Conservation (phyloP, 2,329 filamentous ascomycete species). For the Harringtonia aguacate region DNA sequence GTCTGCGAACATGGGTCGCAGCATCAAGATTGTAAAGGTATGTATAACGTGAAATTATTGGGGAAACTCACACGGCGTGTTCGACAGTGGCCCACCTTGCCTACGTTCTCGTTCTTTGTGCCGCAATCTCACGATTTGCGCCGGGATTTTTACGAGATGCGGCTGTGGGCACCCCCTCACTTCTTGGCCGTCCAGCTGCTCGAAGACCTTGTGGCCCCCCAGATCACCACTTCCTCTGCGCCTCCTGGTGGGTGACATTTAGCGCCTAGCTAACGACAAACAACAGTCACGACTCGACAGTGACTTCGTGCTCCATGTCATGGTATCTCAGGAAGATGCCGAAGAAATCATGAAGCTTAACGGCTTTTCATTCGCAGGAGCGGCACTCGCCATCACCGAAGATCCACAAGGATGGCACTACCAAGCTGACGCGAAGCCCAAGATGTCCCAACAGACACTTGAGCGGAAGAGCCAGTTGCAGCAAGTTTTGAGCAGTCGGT, state of each 20-base stretch:
- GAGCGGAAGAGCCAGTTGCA: conserved; percentile 61
- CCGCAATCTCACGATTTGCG: neutral
- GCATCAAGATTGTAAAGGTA: conserved; percentile 67
- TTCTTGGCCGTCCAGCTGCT: conserved; percentile 3
- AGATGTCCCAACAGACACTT: conserved; percentile 39
- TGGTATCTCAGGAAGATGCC: conserved; percentile 52
- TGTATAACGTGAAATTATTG: conserved; percentile 29
- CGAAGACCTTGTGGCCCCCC: conserved; percentile 1
- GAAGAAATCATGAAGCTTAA: conserved; percentile 58
- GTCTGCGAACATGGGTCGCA: conserved; percentile 43
- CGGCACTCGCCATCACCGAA: conserved; percentile 44
- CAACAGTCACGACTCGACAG: conserved; percentile 57
- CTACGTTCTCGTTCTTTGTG: neutral
- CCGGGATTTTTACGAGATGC: conserved; percentile 1
- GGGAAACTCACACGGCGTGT: conserved; percentile 1
- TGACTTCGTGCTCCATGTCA: conserved; percentile 54
- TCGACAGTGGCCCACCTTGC: conserved; percentile 3
- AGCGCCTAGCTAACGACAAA: conserved; percentile 53
- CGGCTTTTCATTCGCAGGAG: conserved; percentile 57
- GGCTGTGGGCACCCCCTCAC: neutral
- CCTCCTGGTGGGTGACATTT: conserved; percentile 12
- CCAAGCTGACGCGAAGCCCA: conserved; percentile 15
- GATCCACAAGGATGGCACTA: conserved; percentile 28
- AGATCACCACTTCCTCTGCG: neutral
- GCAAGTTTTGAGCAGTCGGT: conserved; percentile 62